These are phyloP conservation scores for Cladochytrium replicatum DNA, from an alignment of 192 early-diverging fungal species.

Conservation along the genomic window DNA sequence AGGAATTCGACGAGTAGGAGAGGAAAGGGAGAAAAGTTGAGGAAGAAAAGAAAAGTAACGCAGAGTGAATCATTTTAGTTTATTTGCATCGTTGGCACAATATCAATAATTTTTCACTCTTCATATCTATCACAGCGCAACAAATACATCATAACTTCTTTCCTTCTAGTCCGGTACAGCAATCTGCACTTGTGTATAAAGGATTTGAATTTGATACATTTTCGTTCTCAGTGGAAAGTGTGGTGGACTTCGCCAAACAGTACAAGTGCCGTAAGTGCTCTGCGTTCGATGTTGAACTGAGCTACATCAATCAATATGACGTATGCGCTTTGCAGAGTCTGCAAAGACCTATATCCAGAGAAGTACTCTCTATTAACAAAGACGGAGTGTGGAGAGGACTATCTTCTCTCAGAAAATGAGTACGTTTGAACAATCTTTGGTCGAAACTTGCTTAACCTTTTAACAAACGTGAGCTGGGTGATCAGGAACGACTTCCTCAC, in stretches of 20 bases:
- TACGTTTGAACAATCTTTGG: background rate
- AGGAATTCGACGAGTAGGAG: constrained; percentile 33
- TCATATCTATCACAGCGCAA: no score
- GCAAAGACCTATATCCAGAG: constrained; percentile 65
- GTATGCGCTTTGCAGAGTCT: constrained; percentile 64
- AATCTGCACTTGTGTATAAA: no score
- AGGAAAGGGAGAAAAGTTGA: constrained; percentile 26
- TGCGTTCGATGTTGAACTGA: constrained; percentile 71
- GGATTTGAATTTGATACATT: no score
- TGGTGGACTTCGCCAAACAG: constrained; percentile 42
- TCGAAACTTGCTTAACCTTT: background rate
- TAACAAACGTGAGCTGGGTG: constrained; percentile 63
- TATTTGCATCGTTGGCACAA: no score
- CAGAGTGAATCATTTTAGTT: no score
- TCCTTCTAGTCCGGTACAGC: no score
- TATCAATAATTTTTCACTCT: no score
- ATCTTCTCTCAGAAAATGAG: constrained; percentile 83
- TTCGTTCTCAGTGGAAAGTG: no score
- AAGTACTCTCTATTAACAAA: constrained; percentile 92
- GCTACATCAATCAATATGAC: constrained; percentile 61
- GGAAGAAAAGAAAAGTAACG: no score
- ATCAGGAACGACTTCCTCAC: constrained; percentile 60
- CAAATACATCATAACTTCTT: no score
- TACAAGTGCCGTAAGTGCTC: constrained; percentile 76
- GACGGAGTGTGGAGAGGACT: constrained; percentile 90